These are phyloP conservation scores for Smallanthus sonchifolius DNA, from an alignment of 129 eudicot species.

Conservation along the genomic window DNA sequence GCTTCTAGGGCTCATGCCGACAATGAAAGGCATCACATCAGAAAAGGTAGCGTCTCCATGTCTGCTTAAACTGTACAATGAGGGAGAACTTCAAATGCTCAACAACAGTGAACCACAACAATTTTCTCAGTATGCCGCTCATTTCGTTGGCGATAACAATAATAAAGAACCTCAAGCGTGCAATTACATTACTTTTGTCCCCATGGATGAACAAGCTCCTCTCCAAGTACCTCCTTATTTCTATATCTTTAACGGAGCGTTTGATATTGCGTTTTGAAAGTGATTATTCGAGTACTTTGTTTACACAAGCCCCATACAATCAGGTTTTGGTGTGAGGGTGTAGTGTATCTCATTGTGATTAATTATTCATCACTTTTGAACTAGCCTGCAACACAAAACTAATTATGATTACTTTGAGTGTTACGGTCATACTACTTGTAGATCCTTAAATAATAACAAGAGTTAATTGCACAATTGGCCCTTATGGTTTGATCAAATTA, in stretches of 20 bases:
- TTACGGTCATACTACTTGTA: not conserved
- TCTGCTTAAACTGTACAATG: conserved; percentile 59
- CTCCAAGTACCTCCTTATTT: conserved; percentile 53
- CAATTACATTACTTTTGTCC: conserved; percentile 73
- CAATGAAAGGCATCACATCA: conserved; percentile 73
- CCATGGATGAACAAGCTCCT: conserved; percentile 68
- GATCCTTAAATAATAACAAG: not conserved
- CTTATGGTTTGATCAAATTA: too few species aligned
- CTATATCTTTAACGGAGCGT: not conserved
- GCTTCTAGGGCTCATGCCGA: conserved; percentile 80
- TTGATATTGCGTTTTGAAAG: not conserved
- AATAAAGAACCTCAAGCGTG: conserved; percentile 68
- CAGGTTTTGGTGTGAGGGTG: not conserved
- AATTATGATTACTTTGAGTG: too few species aligned
- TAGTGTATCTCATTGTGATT: not conserved
- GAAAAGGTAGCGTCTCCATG: conserved; percentile 65
- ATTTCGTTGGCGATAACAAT: conserved; percentile 43
- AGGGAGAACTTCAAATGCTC: conserved; percentile 56
- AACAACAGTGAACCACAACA: conserved; percentile 65
- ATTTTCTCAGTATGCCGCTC: conserved; percentile 64
- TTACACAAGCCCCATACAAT: not conserved
- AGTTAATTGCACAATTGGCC: too few species aligned
- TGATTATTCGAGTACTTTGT: not conserved
- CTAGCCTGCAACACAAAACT: not conserved
- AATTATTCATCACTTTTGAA: not conserved